Conservation (phyloP, 768 basidiomycete species). For the Mycena vitilis region DNA sequence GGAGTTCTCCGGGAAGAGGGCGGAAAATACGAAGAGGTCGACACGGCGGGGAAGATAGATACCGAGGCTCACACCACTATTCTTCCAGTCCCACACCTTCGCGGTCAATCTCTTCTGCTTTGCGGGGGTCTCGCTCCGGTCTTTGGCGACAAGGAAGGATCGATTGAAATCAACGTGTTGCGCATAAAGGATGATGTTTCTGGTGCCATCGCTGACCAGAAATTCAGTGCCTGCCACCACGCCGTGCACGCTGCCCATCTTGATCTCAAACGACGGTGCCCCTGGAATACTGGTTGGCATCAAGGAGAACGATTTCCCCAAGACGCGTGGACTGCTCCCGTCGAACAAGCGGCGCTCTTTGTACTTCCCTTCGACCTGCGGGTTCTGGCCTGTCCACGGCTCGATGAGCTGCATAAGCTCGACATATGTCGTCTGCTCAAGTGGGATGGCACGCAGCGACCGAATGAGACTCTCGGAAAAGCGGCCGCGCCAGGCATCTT, state of each 20-base stretch:
- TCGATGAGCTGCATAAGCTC: background rate
- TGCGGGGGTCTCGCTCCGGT: background rate
- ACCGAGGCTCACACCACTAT: background rate
- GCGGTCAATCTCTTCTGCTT: background rate
- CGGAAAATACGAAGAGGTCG: background rate
- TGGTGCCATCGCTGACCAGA: background rate
- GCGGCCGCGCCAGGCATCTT: background rate
- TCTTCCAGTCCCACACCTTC: conserved; percentile 7
- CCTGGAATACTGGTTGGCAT: background rate
- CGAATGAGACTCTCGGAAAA: background rate
- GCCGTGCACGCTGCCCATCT: background rate
- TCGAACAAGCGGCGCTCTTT: background rate
- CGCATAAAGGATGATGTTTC: background rate
- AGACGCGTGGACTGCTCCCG: background rate
- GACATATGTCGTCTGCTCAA: conserved; percentile 4
- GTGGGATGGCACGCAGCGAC: background rate
- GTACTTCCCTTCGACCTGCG: conserved; percentile 2
- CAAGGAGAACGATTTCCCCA: background rate
- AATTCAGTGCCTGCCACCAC: background rate
- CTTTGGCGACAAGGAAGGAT: background rate
- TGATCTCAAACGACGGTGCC: background rate
- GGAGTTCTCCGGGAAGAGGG: background rate
- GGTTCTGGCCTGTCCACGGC: background rate
- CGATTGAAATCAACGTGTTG: background rate
- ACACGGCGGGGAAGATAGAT: background rate